Conservation (phyloP, 441 rosid genomes). For the Mallotus repandus region DNA sequence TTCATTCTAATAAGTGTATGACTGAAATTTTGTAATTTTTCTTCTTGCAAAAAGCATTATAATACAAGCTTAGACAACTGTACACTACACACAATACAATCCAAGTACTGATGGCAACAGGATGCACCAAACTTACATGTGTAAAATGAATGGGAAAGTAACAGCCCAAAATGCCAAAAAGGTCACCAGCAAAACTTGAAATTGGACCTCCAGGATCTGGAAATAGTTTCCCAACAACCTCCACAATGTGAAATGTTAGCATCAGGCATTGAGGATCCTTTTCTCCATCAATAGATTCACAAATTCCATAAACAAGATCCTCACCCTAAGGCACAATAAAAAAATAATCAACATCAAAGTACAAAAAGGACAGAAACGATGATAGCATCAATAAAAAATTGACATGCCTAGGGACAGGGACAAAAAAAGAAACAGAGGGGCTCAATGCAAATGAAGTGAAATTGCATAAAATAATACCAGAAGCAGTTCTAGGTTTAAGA, state of each 20-base stretch:
- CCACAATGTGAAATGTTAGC: constrained; percentile 73
- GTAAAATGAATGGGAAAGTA: constrained; percentile 94
- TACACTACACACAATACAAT: not conserved
- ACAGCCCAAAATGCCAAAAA: constrained; percentile 64
- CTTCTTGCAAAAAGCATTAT: not conserved
- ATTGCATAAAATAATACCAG: not conserved
- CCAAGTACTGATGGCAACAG: constrained; percentile 5
- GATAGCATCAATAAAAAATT: constrained; percentile 11
- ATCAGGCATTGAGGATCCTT: constrained; percentile 89
- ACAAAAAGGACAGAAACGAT: not conserved
- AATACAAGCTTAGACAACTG: not conserved
- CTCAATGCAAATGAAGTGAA: not conserved
- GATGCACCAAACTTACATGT: constrained; percentile 56
- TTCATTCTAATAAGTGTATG: not conserved
- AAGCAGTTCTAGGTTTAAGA: not conserved
- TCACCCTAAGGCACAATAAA: constrained; percentile 50
- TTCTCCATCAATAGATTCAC: constrained; percentile 86
- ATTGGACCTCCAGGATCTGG: constrained; percentile 70
- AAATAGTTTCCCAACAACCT: constrained; percentile 57
- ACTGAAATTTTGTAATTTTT: not conserved
- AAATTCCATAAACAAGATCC: constrained; percentile 54
- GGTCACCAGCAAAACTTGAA: constrained; percentile 49
- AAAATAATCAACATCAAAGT: constrained; percentile 21
- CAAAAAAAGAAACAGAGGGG: not conserved
- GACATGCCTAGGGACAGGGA: not conserved